Conservation (phyloP, 495 filamentous ascomycete species). For the Penicillium longicatenatum region DNA sequence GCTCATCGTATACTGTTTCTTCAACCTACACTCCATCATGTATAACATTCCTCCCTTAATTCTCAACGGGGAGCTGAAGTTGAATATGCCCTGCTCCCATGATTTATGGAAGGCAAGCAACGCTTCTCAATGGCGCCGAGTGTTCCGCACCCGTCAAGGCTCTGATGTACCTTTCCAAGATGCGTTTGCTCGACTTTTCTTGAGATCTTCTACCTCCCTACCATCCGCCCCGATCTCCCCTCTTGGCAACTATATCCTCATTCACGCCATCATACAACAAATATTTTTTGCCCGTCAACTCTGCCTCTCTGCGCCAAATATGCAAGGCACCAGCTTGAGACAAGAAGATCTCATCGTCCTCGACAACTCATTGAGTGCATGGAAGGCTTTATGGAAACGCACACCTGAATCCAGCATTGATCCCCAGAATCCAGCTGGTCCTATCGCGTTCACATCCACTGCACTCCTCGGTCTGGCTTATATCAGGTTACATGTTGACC, state of each 20-base stretch:
- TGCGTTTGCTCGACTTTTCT: conserved; percentile 49
- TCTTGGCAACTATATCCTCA: conserved; percentile 56
- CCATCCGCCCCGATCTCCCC: conserved; percentile 54
- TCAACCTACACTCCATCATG: conserved; percentile 56
- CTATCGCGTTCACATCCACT: conserved; percentile 57
- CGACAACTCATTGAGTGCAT: conserved; percentile 49
- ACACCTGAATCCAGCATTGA: conserved; percentile 56
- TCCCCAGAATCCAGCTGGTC: conserved; percentile 53
- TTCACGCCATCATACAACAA: conserved; percentile 55
- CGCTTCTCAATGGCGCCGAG: conserved; percentile 46
- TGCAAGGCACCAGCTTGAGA: conserved; percentile 47
- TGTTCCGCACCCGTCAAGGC: conserved; percentile 38
- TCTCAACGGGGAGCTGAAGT: conserved; percentile 49
- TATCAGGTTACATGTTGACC: conserved; percentile 52
- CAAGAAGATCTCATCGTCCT: conserved; percentile 45
- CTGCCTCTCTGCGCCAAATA: conserved; percentile 45
- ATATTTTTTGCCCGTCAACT: conserved; percentile 55
- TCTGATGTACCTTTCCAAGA: conserved; percentile 49
- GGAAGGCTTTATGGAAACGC: conserved; percentile 55
- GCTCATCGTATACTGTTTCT: conserved; percentile 56
- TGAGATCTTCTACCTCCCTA: conserved; percentile 42
- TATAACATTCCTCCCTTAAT: conserved; percentile 57
- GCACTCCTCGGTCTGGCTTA: conserved; percentile 57
- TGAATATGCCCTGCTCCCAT: conserved; percentile 53
- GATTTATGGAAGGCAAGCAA: conserved; percentile 55